phyloP scores from a whole-genome alignment of 1,284 basidiomycete species.

The Ceratobasidium sp. region DNA sequence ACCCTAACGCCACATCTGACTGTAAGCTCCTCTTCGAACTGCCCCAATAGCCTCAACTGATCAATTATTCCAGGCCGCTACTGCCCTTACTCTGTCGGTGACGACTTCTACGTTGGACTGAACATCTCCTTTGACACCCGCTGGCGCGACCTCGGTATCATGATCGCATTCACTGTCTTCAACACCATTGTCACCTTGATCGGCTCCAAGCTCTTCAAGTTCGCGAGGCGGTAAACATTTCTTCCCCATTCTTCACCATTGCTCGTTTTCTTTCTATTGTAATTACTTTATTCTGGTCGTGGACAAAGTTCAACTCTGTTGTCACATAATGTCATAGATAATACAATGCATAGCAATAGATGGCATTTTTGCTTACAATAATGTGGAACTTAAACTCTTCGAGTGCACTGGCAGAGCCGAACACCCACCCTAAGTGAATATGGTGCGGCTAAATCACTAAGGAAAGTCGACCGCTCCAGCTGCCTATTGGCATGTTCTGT shows the following conservation, averaged over 20 bases:
- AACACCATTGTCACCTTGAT: conserved; percentile 73
- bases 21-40: too few species aligned
- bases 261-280: background rate
- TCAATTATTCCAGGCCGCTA: conserved; percentile 24
- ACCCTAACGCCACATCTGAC: conserved; percentile 62
- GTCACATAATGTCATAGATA: background rate
- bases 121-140: conserved; percentile 69
- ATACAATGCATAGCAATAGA: too few species aligned
- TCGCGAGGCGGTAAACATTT: conserved; percentile 61
- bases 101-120: conserved; percentile 72
- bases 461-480: too few species aligned
- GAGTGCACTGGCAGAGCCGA: too few species aligned
- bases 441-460: too few species aligned
- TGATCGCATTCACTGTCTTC: conserved; percentile 70
- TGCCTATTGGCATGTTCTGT: too few species aligned
- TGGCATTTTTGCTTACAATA: too few species aligned
- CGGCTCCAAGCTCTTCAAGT: conserved; percentile 76
- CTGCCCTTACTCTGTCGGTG: conserved; percentile 55
- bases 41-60: too few species aligned
- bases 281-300: conserved; percentile 1
- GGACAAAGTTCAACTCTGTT: background rate
- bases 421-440: too few species aligned
- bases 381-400: too few species aligned
- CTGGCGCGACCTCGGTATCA: conserved; percentile 76
- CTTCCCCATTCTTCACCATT: background rate